Conservation (phyloP, 2,329 filamentous ascomycete genomes). For the Venturia pyrina region DNA sequence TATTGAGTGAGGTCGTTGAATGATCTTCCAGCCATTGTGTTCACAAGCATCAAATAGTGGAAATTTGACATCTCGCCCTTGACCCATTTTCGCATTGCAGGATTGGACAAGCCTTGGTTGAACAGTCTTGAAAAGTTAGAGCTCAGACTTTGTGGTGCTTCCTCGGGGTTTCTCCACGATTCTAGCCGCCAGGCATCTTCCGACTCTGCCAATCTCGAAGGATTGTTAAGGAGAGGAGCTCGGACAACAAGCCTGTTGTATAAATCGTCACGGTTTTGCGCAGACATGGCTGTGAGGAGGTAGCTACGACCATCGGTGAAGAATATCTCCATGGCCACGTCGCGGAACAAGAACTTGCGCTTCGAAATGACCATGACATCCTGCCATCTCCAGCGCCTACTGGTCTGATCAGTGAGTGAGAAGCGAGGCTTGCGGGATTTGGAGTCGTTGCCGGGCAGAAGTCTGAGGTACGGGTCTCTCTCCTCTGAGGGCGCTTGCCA, state of each 20-base stretch:
- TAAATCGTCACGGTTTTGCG: slow-evolving; percentile 65
- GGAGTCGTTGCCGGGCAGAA: slow-evolving; percentile 72
- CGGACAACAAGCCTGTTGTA: slow-evolving; percentile 66
- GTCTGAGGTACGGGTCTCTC: slow-evolving; percentile 87
- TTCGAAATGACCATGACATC: slow-evolving; percentile 95
- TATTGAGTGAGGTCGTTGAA: slow-evolving; percentile 99
- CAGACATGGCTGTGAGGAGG: slow-evolving; percentile 72
- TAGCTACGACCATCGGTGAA: slow-evolving; percentile 96
- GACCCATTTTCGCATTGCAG: slow-evolving; percentile 81
- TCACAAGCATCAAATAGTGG: slow-evolving; percentile 96
- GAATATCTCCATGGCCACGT: slow-evolving; percentile 94
- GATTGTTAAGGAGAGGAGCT: slow-evolving; percentile 68
- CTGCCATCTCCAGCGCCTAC: slow-evolving; percentile 84
- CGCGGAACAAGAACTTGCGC: slow-evolving; percentile 84
- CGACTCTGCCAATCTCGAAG: slow-evolving; percentile 59
- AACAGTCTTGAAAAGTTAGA: slow-evolving; percentile 91
- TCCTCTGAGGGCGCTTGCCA: slow-evolving; percentile 89
- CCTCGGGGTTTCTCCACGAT: slow-evolving; percentile 59
- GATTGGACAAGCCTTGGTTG: slow-evolving; percentile 69
- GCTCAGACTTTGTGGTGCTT: slow-evolving; percentile 58
- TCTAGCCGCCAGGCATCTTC: slow-evolving; percentile 92
- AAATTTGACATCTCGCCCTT: slow-evolving; percentile 96
- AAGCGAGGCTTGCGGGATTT: slow-evolving; percentile 36
- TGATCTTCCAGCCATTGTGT: slow-evolving; percentile 90
- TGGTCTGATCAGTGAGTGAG: slow-evolving; percentile 60